Evolutionary conservation across 2,329 filamentous ascomycete species (phyloP).

Genomic region (Hirsutella minnesotensis): DNA sequence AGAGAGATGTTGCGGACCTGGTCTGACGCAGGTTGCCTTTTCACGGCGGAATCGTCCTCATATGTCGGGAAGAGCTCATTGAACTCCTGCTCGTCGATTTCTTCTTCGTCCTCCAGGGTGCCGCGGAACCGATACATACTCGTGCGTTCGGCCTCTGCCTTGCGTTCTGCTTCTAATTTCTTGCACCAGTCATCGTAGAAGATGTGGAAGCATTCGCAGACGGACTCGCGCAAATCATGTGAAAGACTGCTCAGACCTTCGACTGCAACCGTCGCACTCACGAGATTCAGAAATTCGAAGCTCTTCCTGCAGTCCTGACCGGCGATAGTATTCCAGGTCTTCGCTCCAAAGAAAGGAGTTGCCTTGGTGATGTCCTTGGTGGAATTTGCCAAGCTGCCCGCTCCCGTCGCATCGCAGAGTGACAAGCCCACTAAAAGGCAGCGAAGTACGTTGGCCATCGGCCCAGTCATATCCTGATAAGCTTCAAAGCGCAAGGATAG

Average conservation of each 20-base stretch:
- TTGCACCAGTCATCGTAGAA: slow-evolving; percentile 75
- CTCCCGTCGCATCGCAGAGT: slow-evolving; percentile 36
- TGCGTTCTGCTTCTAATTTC: slow-evolving; percentile 64
- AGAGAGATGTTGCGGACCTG: slow-evolving; percentile 45
- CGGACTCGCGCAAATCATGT: slow-evolving; percentile 31
- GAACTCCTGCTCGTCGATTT: slow-evolving; percentile 62
- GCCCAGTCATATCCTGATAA: slow-evolving; percentile 77
- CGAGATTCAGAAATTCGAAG: slow-evolving; percentile 32
- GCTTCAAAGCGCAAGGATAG: slow-evolving; percentile 59
- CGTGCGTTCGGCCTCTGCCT: slow-evolving; percentile 58
- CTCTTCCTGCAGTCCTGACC: slow-evolving; percentile 12
- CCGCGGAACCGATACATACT: slow-evolving; percentile 80
- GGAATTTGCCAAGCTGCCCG: slow-evolving; percentile 25
- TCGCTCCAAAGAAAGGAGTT: slow-evolving; percentile 46
- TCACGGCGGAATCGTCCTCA: slow-evolving; percentile 26
- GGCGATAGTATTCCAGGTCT: slow-evolving; percentile 15
- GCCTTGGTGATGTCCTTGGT: slow-evolving; percentile 28
- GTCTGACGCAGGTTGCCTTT: slow-evolving; percentile 19
- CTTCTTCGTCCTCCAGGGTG: slow-evolving; percentile 63
- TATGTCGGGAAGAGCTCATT: slow-evolving; percentile 73
- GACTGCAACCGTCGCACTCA: slow-evolving; percentile 26
- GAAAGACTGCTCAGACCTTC: slow-evolving; percentile 33
- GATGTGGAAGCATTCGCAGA: slow-evolving; percentile 56
- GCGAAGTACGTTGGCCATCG: slow-evolving; percentile 66
- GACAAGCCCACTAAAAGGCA: slow-evolving; percentile 67